Evolutionary conservation across 1,139 yeast species (phyloP), one percentile per base, ranked within the genome.

Genomic region (Taiozyma onychis): DNA sequence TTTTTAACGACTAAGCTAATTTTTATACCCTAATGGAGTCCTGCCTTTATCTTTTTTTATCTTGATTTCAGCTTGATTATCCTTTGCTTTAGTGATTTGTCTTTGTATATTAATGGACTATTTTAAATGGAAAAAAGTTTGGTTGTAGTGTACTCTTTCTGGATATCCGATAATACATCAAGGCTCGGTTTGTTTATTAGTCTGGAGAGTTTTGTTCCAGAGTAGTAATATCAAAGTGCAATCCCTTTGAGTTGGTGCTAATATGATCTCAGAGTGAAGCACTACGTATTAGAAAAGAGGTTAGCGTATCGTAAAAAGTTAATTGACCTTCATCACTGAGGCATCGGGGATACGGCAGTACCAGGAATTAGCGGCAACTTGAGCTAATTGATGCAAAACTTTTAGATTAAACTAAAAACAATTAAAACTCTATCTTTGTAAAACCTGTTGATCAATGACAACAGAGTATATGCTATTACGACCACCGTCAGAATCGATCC

Each of bases 391-490:
- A 37, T 37, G 41, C 24, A 18, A 11, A 10, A 21, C 14, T 18
- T 21, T 37, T 21, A 10, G 4, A 18, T 18, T 37, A 4, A 10
- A 21, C 18, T 37, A 37, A 13, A 32, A 18, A 32, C 35, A n/a
- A 18, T 18, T n/a, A 37, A 10, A 37, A 10, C 41, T 37, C 41
- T 37, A 37, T 50, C 51, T 49, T 27, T 54, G 52, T 24, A 58
- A 45, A 16, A 57, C 55, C 46, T 60, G 64, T 50, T 66, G 70
- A 46, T 69, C 70, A 46, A 75, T 65, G 34, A 68, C 71, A 51
- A 75, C 78, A 8, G 80, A 76, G 56, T 72, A 77, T 44, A 78
- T 67, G 56, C 78, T 78, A 60, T 77, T 78, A 60, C 81, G 73
- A 21, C 76, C 73, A 24, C 78, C 78, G 27, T 71, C 66, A 22